Base-by-base conservation (phyloP, 108 stramenopile species). In the Cylindrotheca closterium region DNA sequence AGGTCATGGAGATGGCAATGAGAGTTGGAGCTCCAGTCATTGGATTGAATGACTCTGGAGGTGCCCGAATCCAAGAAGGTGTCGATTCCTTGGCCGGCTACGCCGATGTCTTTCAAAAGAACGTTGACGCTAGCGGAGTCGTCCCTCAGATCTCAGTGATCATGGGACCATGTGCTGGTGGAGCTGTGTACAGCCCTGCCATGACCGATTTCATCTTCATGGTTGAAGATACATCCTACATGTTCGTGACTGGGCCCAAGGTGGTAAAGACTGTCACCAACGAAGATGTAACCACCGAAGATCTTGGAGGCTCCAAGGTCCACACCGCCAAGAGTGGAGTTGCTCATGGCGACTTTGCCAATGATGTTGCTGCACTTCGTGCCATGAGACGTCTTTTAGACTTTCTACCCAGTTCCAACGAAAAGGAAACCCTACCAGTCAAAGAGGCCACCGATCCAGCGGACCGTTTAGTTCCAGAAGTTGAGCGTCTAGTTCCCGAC, bases 151-250 rank as follows among this genome's bases (percentile, higher is more conserved):
- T 97, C 42, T 88, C 87, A 10, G 80, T 98, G 51, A 85, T 99
- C 34, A 94, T 98, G 96, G 97, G 98, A 18, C 78, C 78, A 0
- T 79, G 78, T 50, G 78, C 78, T 21, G 78, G 78, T 19, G 89
- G 89, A 33, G 97, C 95, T 24, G 99, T 99, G 12, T 99, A 99
- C 75, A 91, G 88, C 51, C 99, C 99, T 0, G 99, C 98, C 56
- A 98, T 99, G 96, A 99, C 99, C 4, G 99, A 99, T 71, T 99
- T 99, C 47, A 97, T 96, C 27, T 96, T 98, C 82, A 99, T 99
- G 99, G 96, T 98, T 2, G 90, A 93, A 58, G 58, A 89, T 17
- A 88, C 97, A 1, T 88, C 86, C 22, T 96, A 98, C 82, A 98
- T 98, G 98, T 99, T 99, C 67, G 98, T 99, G 23, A 99, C 99